A percentile compares a stretch with the other conserved stretches of the same genome.
phyloP scores from a whole-genome alignment of 2,329 filamentous ascomycete genomes.

The Trichoderma lentiforme region DNA sequence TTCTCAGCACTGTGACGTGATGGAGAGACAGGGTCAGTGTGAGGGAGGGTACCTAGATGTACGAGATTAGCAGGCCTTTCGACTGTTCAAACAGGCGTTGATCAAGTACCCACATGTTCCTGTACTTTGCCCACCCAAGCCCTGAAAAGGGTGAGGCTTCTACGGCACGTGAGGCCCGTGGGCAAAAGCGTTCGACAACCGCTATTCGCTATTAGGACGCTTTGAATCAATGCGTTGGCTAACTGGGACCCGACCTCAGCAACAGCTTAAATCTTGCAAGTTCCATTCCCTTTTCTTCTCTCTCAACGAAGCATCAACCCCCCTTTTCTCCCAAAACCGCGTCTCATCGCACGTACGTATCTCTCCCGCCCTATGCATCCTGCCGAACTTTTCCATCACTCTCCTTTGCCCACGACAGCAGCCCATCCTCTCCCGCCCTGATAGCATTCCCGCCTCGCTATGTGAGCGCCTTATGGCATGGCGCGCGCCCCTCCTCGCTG shows the following conservation, averaged over 20 bases:
- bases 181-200: neutral
- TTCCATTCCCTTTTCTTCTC: neutral
- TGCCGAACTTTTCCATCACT: neutral
- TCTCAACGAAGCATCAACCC: constrained; percentile 26
- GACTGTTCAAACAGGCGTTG: too few relatives aligned
- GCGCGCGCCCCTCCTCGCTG: constrained; percentile 34
- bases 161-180: constrained; percentile 14
- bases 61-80: neutral
- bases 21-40: neutral
- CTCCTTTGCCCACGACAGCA: neutral
- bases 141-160: constrained; percentile 10
- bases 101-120: neutral
- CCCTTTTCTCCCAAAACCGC: constrained; percentile 15
- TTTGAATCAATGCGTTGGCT: constrained; percentile 21
- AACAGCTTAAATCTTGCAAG: constrained; percentile 27
- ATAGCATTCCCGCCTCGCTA: constrained; percentile 16
- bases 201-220: neutral
- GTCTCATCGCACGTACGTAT: constrained; percentile 23
- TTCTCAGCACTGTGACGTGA: neutral
- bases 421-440: neutral
- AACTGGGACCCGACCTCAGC: constrained; percentile 32
- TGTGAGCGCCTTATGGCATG: constrained; percentile 18
- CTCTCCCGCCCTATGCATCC: constrained; percentile 4
- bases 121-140: neutral
- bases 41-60: neutral